Evolutionary conservation across 2,329 filamentous ascomycete species (phyloP).

Genomic region (Ophiostoma ulmi): DNA sequence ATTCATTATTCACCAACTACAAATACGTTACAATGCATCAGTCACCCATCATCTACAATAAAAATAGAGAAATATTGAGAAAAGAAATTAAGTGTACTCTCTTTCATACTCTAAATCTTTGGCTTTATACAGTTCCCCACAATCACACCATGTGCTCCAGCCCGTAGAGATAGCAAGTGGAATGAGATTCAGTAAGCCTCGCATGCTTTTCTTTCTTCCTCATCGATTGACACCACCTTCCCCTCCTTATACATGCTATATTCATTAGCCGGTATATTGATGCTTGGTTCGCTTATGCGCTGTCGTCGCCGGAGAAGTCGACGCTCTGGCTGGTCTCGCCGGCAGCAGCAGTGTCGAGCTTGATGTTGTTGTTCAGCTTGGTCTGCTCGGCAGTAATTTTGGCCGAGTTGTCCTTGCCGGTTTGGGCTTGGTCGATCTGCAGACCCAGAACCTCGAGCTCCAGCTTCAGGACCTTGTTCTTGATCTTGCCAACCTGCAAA

Average conservation of each 20-base stretch:
- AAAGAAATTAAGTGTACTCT: constrained; percentile 5
- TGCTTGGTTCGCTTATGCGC: constrained; percentile 9
- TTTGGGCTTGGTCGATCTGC: constrained; percentile 48
- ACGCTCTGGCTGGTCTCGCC: constrained; percentile 37
- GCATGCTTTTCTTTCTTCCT: neutral
- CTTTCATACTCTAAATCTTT: neutral
- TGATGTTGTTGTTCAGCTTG: constrained; percentile 52
- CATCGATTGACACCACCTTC: neutral
- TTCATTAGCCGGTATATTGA: neutral
- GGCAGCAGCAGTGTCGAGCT: constrained; percentile 35
- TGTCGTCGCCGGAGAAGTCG: constrained; percentile 33
- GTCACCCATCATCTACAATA: neutral
- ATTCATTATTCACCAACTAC: no score
- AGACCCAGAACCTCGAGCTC: constrained; percentile 48
- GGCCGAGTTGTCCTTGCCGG: constrained; percentile 39
- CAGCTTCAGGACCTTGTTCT: constrained; percentile 58
- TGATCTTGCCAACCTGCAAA: constrained; percentile 52
- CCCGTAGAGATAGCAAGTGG: constrained; percentile 9
- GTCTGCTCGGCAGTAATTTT: constrained; percentile 44
- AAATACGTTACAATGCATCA: neutral
- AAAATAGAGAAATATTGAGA: neutral
- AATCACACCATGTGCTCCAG: constrained; percentile 5
- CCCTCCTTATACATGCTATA: neutral
- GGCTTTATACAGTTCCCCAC: neutral
- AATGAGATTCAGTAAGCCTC: neutral